Evolutionary conservation across 805 yeast genomes (phyloP).

Genomic region (Wickerhamomyces sydowiorum): DNA sequence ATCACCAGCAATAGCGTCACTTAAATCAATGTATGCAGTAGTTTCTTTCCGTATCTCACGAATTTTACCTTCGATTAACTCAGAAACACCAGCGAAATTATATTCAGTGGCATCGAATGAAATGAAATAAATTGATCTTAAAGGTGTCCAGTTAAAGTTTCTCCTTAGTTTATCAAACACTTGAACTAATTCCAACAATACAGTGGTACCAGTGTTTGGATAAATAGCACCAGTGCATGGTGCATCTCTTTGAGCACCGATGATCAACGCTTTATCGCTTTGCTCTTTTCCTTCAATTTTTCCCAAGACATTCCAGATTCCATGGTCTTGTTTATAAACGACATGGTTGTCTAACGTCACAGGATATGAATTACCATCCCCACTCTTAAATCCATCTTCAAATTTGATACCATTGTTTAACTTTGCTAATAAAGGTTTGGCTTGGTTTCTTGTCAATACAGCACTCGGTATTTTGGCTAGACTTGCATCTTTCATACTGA

Average conservation of each 20-base stretch:
- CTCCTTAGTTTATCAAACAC: slow-evolving; percentile 59
- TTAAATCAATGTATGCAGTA: slow-evolving; percentile 67
- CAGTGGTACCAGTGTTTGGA: slow-evolving; percentile 70
- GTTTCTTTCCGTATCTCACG: slow-evolving; percentile 53
- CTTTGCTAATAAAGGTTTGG: slow-evolving; percentile 30
- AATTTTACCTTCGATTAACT: slow-evolving; percentile 57
- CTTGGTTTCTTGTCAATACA: slow-evolving; percentile 75
- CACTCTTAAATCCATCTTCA: slow-evolving; percentile 11
- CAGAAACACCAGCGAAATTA: slow-evolving; percentile 81
- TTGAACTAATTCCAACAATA: slow-evolving; percentile 65
- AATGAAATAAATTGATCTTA: slow-evolving; percentile 74
- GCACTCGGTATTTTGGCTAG: slow-evolving; percentile 70
- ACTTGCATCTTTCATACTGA: slow-evolving; percentile 39
- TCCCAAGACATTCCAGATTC: slow-evolving; percentile 75
- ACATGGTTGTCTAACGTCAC: slow-evolving; percentile 18
- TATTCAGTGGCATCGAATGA: slow-evolving; percentile 82
- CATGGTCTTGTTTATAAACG: slow-evolving; percentile 39
- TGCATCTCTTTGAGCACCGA: slow-evolving; percentile 83
- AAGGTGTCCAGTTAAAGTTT: slow-evolving; percentile 72
- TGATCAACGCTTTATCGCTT: slow-evolving; percentile 59
- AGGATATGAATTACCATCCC: slow-evolving; percentile 18
- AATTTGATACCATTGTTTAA: slow-evolving; percentile 14
- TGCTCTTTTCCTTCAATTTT: slow-evolving; percentile 79
- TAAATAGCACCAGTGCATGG: slow-evolving; percentile 67
- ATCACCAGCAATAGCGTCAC: slow-evolving; percentile 53